These are phyloP conservation scores for Capsella rubella DNA, from an alignment of 441 rosid species.

Conservation along the genomic window DNA sequence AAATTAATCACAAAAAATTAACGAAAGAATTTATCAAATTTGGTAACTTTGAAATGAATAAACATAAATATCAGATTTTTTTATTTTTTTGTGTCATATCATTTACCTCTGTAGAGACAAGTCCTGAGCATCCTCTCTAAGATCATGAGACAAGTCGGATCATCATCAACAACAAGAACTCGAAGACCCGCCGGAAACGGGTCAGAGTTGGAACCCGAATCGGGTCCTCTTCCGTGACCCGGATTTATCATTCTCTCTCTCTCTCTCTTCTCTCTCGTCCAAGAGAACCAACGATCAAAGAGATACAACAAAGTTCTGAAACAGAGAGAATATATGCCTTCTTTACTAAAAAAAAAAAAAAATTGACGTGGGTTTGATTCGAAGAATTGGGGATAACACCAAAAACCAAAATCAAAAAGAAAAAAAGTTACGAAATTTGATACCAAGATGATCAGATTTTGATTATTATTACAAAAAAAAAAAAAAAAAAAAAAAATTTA, in stretches of 20 bases:
- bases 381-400: conserved; percentile 35
- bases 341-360: not conserved
- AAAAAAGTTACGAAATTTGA: conserved; percentile 42
- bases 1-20: conserved; percentile 13
- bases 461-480: not conserved
- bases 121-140: conserved; percentile 85
- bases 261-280: conserved; percentile 2
- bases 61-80: not conserved
- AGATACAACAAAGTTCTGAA: conserved; percentile 23
- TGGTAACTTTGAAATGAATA: conserved; percentile 9
- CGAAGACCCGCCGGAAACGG: conserved; percentile 84
- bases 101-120: conserved; percentile 78
- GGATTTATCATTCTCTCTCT: conserved; percentile 54
- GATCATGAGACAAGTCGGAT: conserved; percentile 89
- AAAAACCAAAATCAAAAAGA: no score
- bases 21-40: not conserved
- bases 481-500: not conserved
- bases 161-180: conserved; percentile 92
- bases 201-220: conserved; percentile 68
- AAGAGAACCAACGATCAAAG: conserved; percentile 18
- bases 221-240: conserved; percentile 59
- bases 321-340: conserved; percentile 31
- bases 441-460: conserved; percentile 44
- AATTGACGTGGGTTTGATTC: conserved; percentile 38
- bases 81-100: not conserved